Conservation (phyloP, 495 filamentous ascomycete species). For the Penicillium paxilli region DNA sequence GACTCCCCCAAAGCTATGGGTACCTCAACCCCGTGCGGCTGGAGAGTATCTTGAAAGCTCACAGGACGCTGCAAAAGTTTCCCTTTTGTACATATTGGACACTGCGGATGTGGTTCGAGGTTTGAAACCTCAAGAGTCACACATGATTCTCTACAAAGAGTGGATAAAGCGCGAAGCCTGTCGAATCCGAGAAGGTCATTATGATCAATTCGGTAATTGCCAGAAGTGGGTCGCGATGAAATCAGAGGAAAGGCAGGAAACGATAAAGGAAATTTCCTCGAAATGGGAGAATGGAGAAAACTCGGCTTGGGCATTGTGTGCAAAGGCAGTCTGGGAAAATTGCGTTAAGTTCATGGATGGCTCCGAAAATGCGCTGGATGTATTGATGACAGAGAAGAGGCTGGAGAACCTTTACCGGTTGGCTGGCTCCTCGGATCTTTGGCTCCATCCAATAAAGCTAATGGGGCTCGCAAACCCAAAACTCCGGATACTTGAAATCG, state of each 20-base stretch:
- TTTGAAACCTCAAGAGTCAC: neutral
- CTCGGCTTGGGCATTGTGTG: neutral
- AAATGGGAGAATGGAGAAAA: neutral
- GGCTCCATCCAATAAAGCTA: constrained; percentile 5
- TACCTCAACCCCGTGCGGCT: neutral
- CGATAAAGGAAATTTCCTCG: neutral
- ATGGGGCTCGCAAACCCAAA: constrained; percentile 39
- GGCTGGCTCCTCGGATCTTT: neutral
- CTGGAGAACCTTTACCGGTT: neutral
- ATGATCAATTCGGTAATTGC: neutral
- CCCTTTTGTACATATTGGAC: neutral
- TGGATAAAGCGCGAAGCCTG: neutral
- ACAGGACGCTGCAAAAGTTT: neutral
- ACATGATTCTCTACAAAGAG: neutral
- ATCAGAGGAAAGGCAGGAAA: neutral
- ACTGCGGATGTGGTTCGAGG: neutral
- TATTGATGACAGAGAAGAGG: neutral
- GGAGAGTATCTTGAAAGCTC: neutral
- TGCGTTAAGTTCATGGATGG: neutral
- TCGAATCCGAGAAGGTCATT: neutral
- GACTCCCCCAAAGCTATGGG: neutral
- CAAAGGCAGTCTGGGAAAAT: neutral
- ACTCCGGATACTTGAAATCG: constrained; percentile 47
- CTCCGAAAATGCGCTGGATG: neutral
- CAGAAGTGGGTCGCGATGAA: neutral